Conservation (phyloP, 225 moss, liverwort and hornwort genomes). For the Thuidium tamariscinum region DNA sequence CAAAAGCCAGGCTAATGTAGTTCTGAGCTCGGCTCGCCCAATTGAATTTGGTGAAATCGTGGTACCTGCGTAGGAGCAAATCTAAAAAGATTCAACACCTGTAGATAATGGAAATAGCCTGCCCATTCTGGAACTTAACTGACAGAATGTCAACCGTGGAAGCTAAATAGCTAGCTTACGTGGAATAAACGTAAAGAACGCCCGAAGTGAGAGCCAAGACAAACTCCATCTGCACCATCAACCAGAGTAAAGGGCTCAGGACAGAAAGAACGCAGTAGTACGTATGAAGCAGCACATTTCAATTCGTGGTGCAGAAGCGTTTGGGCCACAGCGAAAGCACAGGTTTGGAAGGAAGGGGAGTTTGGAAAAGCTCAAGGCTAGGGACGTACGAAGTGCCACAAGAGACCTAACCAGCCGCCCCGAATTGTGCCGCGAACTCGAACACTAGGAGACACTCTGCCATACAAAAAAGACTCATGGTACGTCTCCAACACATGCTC, state of each 20-base stretch:
- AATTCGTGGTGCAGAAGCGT: neutral
- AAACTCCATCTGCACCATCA: constrained; percentile 32
- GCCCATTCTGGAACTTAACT: neutral
- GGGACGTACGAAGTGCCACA: constrained; percentile 27
- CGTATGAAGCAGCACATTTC: neutral
- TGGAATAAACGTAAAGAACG: constrained; percentile 33
- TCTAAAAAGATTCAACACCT: neutral
- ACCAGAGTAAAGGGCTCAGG: neutral
- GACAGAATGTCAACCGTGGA: neutral
- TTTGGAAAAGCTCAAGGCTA: neutral
- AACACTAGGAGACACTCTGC: constrained; percentile 25
- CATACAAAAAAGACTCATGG: constrained; percentile 45
- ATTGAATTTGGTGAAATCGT: constrained; percentile 16
- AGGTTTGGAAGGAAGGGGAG: neutral
- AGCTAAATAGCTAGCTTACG: constrained; percentile 11
- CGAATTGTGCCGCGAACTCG: constrained; percentile 18
- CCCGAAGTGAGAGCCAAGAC: constrained; percentile 16
- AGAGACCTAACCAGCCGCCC: constrained; percentile 23
- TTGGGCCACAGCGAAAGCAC: neutral
- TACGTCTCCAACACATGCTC: constrained; percentile 30
- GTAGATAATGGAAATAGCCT: neutral
- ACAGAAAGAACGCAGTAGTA: neutral
- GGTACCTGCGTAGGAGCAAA: constrained; percentile 32
- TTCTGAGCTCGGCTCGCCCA: constrained; percentile 63
- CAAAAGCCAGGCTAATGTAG: constrained; percentile 56